phyloP scores from a whole-genome alignment of 805 yeast species.

The Saturnispora hagleri region DNA sequence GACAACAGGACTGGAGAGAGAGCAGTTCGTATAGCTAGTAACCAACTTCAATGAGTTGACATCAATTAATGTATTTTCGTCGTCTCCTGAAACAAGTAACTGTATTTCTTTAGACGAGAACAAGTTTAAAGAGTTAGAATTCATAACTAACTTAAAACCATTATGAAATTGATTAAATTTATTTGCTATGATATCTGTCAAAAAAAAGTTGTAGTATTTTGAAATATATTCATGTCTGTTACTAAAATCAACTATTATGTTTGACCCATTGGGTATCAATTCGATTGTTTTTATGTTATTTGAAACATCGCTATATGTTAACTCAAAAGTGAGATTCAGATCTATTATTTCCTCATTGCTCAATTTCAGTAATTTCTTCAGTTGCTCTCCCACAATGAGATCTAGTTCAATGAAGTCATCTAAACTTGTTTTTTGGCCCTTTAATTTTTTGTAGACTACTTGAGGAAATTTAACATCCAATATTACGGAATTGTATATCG shows the following conservation, averaged over 20 bases:
- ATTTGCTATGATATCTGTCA: slow-evolving; percentile 42
- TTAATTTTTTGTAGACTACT: slow-evolving; percentile 66
- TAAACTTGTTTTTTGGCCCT: slow-evolving; percentile 44
- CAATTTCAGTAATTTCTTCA: slow-evolving; percentile 38
- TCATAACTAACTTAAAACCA: slow-evolving; percentile 73
- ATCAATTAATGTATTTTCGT: slow-evolving; percentile 44
- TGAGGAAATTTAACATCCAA: slow-evolving; percentile 71
- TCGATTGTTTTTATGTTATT: slow-evolving; percentile 38
- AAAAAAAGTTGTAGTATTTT: slow-evolving; percentile 49
- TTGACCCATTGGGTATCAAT: slow-evolving; percentile 50
- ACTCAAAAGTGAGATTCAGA: slow-evolving; percentile 52
- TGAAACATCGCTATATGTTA: slow-evolving; percentile 43
- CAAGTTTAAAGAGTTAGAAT: slow-evolving; percentile 70
- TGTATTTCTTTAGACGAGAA: slow-evolving; percentile 80
- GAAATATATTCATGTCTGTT: slow-evolving; percentile 57
- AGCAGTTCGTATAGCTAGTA: slow-evolving; percentile 68
- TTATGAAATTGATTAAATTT: slow-evolving; percentile 50
- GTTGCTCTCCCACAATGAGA: slow-evolving; percentile 54
- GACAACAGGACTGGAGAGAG: slow-evolving; percentile 31
- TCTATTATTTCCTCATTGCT: slow-evolving; percentile 32
- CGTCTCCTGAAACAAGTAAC: slow-evolving; percentile 68
- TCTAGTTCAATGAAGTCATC: slow-evolving; percentile 60
- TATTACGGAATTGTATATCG: slow-evolving; percentile 83
- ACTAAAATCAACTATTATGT: slow-evolving; percentile 42
- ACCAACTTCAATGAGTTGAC: slow-evolving; percentile 56